Base-by-base conservation (phyloP, 2,329 filamentous ascomycete genomes). In the Cordyceps militaris region DNA sequence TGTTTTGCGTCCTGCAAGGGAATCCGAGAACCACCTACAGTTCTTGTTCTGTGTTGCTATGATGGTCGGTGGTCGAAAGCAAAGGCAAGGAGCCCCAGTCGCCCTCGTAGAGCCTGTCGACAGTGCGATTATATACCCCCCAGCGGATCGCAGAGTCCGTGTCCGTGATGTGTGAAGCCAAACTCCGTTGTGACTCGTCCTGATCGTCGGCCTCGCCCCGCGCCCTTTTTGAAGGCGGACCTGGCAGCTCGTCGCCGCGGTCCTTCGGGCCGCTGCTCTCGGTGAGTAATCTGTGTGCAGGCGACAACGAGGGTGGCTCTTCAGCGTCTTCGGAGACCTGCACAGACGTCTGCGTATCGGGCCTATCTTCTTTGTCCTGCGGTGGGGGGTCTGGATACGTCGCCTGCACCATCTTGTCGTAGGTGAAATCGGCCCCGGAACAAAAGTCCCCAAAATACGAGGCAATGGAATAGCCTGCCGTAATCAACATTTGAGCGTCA, bases 361-460 rank as follows among this genome's bases (percentile, higher is more conserved):
- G n/a, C 4, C 13, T 11, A 1, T 59, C 19, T 1, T 56, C 28
- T 2, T n/a, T 32, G 2, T 24, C 19, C 13, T 7, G 36, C 14
- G 19, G n/a, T 50, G 50, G 7, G 43, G 43, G 23, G 5, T 48
- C 19, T 21, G 44, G 28, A 67, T 19, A 53, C 7, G 52, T 7
- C 1, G 48, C 44, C 8, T 76, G 71, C 79, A 91, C 86, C 56
- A 80, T 64, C 6, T 67, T 43, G 62, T 96, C 90, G 64, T 93
- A 85, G 1, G 74, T 71, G 66, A 93, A 95, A 0, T 61, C 61
- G 0, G 74, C 67, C 0, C 74, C 79, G 0, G 81, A 82, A 68
- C 91, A 96, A 28, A 84, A 72, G 23, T 82, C 70, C 0, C 89
- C 88, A 65, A 96, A 96, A 0, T 96, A 76, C 0, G 70, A 73